These are phyloP conservation scores for Cicer arietinum DNA, from an alignment of 306 rosid species.

Conservation along the genomic window DNA sequence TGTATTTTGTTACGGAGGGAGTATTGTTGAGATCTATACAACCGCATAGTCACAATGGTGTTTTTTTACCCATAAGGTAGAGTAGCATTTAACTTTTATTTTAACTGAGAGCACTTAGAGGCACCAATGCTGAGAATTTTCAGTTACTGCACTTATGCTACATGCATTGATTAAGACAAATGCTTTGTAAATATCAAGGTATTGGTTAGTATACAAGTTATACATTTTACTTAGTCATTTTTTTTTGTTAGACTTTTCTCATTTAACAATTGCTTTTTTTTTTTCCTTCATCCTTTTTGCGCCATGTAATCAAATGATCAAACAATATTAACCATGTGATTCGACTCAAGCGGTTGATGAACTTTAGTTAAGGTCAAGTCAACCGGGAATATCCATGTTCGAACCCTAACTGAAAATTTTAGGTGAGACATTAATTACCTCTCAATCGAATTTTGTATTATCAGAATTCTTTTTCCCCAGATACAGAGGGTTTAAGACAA, in stretches of 20 bases:
- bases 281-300: slow-evolving; percentile 9
- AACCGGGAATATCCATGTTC: too few species aligned
- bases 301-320: slow-evolving; percentile 15
- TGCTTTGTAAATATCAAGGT: slow-evolving; percentile 50
- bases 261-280: slow-evolving; percentile 15
- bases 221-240: slow-evolving; percentile 14
- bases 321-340: background rate
- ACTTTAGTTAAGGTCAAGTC: too few species aligned
- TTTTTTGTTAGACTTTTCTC: background rate
- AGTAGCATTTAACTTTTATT: slow-evolving; percentile 32
- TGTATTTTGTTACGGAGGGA: too few species aligned
- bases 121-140: slow-evolving; percentile 30
- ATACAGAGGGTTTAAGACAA: too few species aligned
- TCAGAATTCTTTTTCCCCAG: too few species aligned
- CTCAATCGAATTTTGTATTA: too few species aligned
- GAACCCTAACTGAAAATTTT: too few species aligned
- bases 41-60: background rate
- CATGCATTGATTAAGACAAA: slow-evolving; percentile 19
- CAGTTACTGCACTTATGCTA: slow-evolving; percentile 16
- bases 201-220: slow-evolving; percentile 36
- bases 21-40: too few species aligned
- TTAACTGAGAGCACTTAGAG: slow-evolving; percentile 27
- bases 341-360: too few species aligned
- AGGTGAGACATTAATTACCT: too few species aligned
- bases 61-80: slow-evolving; percentile 31